phyloP scores from a whole-genome alignment of 306 rosid species.

The Rosa persica region DNA sequence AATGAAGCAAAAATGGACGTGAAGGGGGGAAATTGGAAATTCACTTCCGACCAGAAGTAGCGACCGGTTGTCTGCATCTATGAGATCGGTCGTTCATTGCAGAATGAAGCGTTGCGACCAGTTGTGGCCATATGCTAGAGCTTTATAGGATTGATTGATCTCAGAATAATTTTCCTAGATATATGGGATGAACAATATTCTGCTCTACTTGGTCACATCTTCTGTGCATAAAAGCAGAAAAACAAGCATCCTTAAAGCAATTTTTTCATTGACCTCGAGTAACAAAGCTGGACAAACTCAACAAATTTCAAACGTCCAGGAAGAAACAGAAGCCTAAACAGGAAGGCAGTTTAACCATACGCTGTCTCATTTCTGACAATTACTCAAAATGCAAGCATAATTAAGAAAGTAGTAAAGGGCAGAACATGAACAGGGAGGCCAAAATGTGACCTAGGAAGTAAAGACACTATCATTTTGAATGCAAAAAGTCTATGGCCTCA shows the following conservation, averaged over 20 bases:
- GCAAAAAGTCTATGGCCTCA: background rate
- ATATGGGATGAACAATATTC: background rate
- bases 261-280: background rate
- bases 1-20: too few relatives aligned
- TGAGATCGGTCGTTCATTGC: background rate
- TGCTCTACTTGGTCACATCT: background rate
- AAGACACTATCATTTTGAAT: background rate
- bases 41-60: background rate
- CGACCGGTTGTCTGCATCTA: background rate
- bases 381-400: background rate
- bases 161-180: background rate
- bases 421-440: constrained; percentile 4
- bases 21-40: too few relatives aligned
- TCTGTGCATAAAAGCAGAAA: background rate
- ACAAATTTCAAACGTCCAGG: background rate
- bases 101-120: background rate
- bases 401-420: background rate
- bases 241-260: background rate
- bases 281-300: background rate
- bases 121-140: background rate
- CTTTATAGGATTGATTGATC: background rate
- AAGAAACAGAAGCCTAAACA: background rate
- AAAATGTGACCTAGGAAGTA: background rate
- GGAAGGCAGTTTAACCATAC: background rate
- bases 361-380: background rate